phyloP scores from a whole-genome alignment of 2,329 filamentous ascomycete genomes.

The Mycosphaerella arachidis region DNA sequence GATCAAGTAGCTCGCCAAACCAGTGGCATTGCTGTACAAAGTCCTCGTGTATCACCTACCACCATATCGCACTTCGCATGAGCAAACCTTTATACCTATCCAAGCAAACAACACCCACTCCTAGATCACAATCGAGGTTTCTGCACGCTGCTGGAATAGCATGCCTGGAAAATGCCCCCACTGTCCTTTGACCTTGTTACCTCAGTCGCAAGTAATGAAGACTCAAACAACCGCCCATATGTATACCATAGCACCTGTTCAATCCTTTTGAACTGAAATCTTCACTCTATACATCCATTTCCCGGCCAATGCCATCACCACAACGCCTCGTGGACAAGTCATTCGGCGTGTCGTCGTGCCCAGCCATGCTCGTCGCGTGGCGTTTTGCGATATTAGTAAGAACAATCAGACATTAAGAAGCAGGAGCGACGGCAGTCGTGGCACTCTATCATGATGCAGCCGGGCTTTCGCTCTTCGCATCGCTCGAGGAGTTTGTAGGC shows the following conservation, averaged over 20 bases:
- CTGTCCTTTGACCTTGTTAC: neutral
- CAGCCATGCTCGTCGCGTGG: neutral
- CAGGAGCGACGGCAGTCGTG: neutral
- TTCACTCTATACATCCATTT: neutral
- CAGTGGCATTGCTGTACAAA: neutral
- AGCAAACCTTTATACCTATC: neutral
- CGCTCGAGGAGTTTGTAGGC: neutral
- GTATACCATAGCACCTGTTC: neutral
- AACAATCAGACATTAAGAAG: neutral
- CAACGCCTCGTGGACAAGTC: neutral
- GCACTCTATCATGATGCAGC: neutral
- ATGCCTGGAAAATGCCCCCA: neutral
- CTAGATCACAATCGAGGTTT: neutral
- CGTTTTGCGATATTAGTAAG: neutral
- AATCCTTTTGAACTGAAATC: neutral
- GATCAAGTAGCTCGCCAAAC: neutral
- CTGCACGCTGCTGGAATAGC: neutral
- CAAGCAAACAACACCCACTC: neutral
- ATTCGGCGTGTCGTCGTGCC: neutral
- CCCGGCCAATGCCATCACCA: neutral
- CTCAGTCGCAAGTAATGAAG: neutral
- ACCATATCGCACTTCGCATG: neutral
- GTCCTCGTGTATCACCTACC: neutral
- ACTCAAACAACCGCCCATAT: neutral
- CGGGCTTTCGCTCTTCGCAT: constrained; percentile 3